Evolutionary conservation across 306 rosid species (phyloP).

Genomic region (Albizia julibrissin): DNA sequence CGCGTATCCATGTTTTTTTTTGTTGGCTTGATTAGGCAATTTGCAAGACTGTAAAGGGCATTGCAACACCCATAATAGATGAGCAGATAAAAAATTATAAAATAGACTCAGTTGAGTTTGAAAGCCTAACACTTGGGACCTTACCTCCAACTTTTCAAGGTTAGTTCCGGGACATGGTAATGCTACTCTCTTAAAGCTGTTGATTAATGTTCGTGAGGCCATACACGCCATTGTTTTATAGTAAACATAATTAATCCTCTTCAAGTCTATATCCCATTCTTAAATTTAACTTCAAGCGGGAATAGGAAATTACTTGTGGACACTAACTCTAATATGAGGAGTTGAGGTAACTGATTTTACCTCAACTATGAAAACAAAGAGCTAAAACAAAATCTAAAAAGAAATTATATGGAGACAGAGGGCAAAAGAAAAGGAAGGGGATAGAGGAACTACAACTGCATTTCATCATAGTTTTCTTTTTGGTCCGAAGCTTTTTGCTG

Average conservation of each 20-base stretch:
- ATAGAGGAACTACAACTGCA: not conserved
- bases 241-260: not conserved
- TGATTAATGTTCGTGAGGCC: not conserved
- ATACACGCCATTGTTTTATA: not conserved
- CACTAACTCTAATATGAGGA: not conserved
- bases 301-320: not conserved
- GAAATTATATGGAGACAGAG: not conserved
- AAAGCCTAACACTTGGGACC: slow-evolving; percentile 70
- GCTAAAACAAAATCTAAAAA: not conserved
- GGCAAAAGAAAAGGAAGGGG: not conserved
- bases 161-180: slow-evolving; percentile 32
- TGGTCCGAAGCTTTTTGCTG: not conserved
- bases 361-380: not conserved
- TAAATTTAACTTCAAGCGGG: not conserved
- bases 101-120: slow-evolving; percentile 82
- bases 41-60: slow-evolving; percentile 71
- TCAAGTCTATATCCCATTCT: not conserved
- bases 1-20: not conserved
- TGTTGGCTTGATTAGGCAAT: slow-evolving; percentile 54
- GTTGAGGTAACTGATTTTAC: not conserved
- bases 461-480: not conserved
- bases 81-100: slow-evolving; percentile 87
- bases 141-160: slow-evolving; percentile 98
- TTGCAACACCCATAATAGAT: slow-evolving; percentile 82
- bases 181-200: not conserved